phyloP scores from a whole-genome alignment of 1,284 basidiomycete species.

The Xerocomus nothofagi region DNA sequence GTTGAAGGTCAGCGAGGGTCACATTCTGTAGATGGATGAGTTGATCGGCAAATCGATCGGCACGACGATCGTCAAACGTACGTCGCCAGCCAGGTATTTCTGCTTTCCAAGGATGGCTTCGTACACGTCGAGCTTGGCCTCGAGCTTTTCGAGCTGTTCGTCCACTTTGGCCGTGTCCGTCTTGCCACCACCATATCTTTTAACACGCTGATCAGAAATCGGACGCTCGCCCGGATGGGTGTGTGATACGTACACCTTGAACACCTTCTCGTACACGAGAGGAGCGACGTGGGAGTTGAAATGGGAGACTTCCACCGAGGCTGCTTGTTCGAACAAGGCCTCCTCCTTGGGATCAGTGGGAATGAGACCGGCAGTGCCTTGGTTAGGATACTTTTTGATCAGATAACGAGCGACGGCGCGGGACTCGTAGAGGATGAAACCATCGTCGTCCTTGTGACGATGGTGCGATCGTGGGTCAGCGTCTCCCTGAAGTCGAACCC shows the following conservation, averaged over 20 bases:
- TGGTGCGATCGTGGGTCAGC: neutral
- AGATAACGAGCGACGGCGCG: conserved; percentile 55
- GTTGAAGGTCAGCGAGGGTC: conserved; percentile 54
- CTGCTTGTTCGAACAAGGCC: conserved; percentile 36
- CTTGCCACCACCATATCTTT: conserved; percentile 3
- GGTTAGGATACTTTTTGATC: conserved; percentile 43
- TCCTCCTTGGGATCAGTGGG: conserved; percentile 32
- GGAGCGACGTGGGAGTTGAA: conserved; percentile 27
- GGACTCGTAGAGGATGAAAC: conserved; percentile 48
- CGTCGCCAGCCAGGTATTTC: conserved; percentile 50
- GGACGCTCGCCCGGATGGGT: neutral
- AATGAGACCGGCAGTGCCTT: conserved; percentile 37
- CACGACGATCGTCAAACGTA: conserved; percentile 23
- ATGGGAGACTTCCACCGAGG: conserved; percentile 29
- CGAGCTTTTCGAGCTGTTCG: conserved; percentile 28
- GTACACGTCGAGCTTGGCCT: conserved; percentile 43
- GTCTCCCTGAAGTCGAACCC: neutral
- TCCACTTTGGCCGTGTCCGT: conserved; percentile 32
- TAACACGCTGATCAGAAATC: neutral
- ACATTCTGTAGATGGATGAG: conserved; percentile 33
- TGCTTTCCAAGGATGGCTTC: conserved; percentile 47
- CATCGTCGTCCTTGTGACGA: conserved; percentile 42
- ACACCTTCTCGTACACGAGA: conserved; percentile 35
- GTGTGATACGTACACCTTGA: conserved; percentile 36
- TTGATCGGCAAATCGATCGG: neutral